A percentile compares a stretch with the other conserved stretches of the same genome.
Evolutionary conservation across 2,329 filamentous ascomycete species (phyloP).

Genomic region (Lasiodiplodia sp.): DNA sequence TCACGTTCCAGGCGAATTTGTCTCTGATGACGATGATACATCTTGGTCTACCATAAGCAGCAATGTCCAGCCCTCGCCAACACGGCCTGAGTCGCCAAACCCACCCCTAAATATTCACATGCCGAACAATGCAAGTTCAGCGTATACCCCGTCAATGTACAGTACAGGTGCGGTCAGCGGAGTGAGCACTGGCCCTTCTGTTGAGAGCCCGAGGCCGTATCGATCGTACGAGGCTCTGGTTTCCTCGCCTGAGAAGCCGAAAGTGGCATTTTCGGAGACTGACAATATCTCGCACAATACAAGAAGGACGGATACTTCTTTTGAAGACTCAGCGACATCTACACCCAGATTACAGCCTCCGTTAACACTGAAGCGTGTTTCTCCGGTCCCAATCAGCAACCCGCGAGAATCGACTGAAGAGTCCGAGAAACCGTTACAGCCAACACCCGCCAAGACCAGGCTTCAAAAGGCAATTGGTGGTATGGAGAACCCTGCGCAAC

Average conservation of each 20-base stretch:
- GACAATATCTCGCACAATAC: not conserved
- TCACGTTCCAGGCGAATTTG: slow-evolving; percentile 29
- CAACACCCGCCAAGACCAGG: not conserved
- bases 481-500: slow-evolving; percentile 52
- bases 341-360: not conserved
- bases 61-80: not conserved
- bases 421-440: not conserved
- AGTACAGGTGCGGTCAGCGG: not conserved
- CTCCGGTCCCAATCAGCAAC: not conserved
- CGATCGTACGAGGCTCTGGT: slow-evolving; percentile 16
- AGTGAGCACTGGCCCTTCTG: not conserved
- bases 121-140: not conserved
- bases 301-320: not conserved
- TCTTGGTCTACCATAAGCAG: slow-evolving; percentile 2
- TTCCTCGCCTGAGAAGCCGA: not conserved
- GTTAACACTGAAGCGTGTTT: not conserved
- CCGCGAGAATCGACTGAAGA: not conserved
- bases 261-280: not conserved
- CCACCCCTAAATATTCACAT: not conserved
- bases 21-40: slow-evolving; percentile 16
- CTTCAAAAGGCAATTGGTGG: slow-evolving; percentile 44
- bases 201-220: not conserved
- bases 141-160: slow-evolving; percentile 16
- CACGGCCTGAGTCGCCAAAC: not conserved
- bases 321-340: not conserved